Evolutionary conservation across 2,329 filamentous ascomycete species (phyloP), one percentile per base, ranked within the genome.

Genomic region (Cladobotryum mycophilum): DNA sequence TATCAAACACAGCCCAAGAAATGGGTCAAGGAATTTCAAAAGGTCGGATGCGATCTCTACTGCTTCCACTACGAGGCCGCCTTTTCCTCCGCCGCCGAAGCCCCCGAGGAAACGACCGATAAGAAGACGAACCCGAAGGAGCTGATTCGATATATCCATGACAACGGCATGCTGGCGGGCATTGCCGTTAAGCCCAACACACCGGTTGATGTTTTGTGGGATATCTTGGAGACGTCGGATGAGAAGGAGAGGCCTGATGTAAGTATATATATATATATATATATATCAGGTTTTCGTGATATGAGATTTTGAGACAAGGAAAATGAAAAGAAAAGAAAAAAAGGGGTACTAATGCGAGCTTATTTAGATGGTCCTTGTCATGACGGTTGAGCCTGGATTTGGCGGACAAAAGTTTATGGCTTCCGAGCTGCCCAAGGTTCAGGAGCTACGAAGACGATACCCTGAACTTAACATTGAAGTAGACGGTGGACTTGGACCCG

Each of bases 11-110:
- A 30, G 91, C 93, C 93, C 59, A 95, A 97, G 78, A 91, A 90
- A 78, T 99, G 93, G 93, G 91, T 96, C 62, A 88, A 88, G 65
- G 89, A 95, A 55, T 97, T 99, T 76, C 84, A 93, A 69, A 84
- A 87, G 48, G 93, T 90, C 53, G 93, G 93, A 48, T 96, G 91
- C 71, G 90, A 99, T 70, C 79, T 99, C n/a, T 99, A 99, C 77
- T 97, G 93, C 78, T 99, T 99, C 78, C 93, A 99, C 77, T 97
- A 97, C 72, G 93, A 99, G 74, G 93, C 93, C 22, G 93, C 93
- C 56, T 80, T 93, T 59, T 95, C 89, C 46, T 88, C 87, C 41
- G 89, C 88, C 35, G 90, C 91, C 62, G 89, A 91, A 64, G 82
- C 79, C 49, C 91, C 92, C 44, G 82, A 86, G 60, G 80, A 78